A percentile compares a stretch with the other conserved stretches of the same genome.
Conservation (phyloP, 768 basidiomycete genomes). For the Suillus subalutaceus region DNA sequence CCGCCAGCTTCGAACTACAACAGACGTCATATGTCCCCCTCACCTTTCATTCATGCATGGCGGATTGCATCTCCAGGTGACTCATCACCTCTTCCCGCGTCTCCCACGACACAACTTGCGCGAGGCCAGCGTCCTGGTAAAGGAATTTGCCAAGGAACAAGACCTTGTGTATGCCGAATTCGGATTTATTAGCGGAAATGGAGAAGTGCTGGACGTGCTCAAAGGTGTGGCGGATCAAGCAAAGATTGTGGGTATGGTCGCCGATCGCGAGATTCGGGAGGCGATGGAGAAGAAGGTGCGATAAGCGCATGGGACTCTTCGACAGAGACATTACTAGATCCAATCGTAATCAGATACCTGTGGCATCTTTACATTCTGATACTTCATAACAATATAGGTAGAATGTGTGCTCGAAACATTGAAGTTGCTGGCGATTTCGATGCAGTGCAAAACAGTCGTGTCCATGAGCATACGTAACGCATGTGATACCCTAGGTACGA, state of each 20-base stretch:
- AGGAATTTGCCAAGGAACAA: slow-evolving; percentile 84
- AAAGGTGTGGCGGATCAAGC: slow-evolving; percentile 87
- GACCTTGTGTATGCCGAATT: slow-evolving; percentile 90
- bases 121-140: slow-evolving; percentile 80
- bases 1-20: slow-evolving; percentile 95
- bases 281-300: slow-evolving; percentile 53
- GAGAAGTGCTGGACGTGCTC: slow-evolving; percentile 81
- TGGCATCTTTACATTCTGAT: neutral
- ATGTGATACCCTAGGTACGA: slow-evolving; percentile 32
- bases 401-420: neutral
- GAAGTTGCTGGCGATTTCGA: slow-evolving; percentile 27
- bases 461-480: slow-evolving; percentile 36
- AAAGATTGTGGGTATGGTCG: slow-evolving; percentile 79
- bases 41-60: slow-evolving; percentile 91
- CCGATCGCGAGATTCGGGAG: slow-evolving; percentile 70
- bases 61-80: slow-evolving; percentile 96
- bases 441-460: slow-evolving; percentile 10
- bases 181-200: slow-evolving; percentile 85
- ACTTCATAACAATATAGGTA: slow-evolving; percentile 3
- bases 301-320: slow-evolving; percentile 11
- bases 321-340: slow-evolving; percentile 7
- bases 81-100: slow-evolving; percentile 96
- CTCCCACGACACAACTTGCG: slow-evolving; percentile 92
- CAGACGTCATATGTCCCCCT: slow-evolving; percentile 88
- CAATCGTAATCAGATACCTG: slow-evolving; percentile 19